Evolutionary conservation across 345 rosid genomes (phyloP).

Genomic region (Ailanthus altissimus): DNA sequence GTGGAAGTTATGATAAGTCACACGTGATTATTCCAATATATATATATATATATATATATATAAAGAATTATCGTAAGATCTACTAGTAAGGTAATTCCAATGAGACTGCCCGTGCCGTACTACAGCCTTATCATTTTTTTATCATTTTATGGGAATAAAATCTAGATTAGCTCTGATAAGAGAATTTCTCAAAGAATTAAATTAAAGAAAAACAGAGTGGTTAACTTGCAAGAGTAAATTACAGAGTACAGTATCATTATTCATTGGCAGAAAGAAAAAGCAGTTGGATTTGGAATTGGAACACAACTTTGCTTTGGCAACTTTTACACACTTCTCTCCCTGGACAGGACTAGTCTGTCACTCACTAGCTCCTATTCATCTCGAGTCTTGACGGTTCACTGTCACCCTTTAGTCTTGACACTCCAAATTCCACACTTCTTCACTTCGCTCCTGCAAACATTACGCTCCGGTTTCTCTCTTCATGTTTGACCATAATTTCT

Average conservation of each 20-base stretch:
- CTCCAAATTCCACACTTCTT: background rate
- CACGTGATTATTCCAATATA: no score
- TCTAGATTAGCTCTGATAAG: background rate
- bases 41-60: no score
- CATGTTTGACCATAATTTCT: background rate
- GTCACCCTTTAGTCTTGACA: background rate
- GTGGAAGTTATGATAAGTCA: no score
- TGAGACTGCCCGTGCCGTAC: background rate
- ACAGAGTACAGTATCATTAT: background rate
- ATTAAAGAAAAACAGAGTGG: background rate
- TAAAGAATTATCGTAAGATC: background rate
- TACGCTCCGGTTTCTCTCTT: background rate
- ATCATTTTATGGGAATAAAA: background rate
- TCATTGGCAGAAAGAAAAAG: slow-evolving; percentile 1
- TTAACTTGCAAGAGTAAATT: no score
- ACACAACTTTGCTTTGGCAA: background rate
- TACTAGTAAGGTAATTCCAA: background rate
- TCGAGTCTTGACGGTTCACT: slow-evolving; percentile 13
- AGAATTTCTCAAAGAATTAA: background rate
- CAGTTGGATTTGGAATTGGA: background rate
- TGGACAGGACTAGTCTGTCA: no score
- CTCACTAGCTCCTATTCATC: background rate
- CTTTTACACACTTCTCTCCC: background rate
- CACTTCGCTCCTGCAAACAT: background rate
- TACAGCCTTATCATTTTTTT: background rate